Evolutionary conservation across 78 protist genomes (phyloP).

Genomic region (Tieghemostelium lacteum): DNA sequence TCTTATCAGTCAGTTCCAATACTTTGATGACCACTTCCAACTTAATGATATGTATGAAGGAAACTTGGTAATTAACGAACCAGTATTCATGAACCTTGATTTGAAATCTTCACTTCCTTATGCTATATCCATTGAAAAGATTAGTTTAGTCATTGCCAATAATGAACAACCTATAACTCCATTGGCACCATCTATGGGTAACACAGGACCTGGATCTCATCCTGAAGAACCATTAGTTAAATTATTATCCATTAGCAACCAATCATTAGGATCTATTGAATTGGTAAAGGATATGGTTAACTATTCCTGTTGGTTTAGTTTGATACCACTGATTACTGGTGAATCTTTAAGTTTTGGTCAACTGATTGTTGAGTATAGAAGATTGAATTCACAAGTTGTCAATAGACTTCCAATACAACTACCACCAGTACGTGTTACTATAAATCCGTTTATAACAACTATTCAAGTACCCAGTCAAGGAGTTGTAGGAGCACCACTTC

Average conservation of each 20-base stretch:
- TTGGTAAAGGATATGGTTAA: constrained; percentile 28
- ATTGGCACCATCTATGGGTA: not conserved
- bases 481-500: constrained; percentile 33
- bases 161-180: constrained; percentile 4
- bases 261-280: not conserved
- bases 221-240: constrained; percentile 21
- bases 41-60: constrained; percentile 47
- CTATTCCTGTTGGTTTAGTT: constrained; percentile 53
- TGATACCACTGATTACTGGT: constrained; percentile 45
- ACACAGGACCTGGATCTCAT: not conserved
- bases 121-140: constrained; percentile 7
- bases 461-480: constrained; percentile 37
- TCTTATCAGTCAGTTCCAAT: constrained; percentile 63
- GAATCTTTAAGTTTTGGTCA: constrained; percentile 53
- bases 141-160: constrained; percentile 28
- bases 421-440: constrained; percentile 36
- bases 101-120: constrained; percentile 35
- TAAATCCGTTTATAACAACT: constrained; percentile 40
- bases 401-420: constrained; percentile 26
- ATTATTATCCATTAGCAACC: constrained; percentile 14
- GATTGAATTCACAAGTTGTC: not conserved
- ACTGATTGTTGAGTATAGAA: constrained; percentile 21
- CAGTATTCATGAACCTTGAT: constrained; percentile 18
- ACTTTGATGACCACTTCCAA: constrained; percentile 47
- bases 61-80: constrained; percentile 23